A percentile compares a stretch with the other conserved stretches of the same genome.
Conservation (phyloP, 768 basidiomycete genomes). For the Melanogaster broomeanus region DNA sequence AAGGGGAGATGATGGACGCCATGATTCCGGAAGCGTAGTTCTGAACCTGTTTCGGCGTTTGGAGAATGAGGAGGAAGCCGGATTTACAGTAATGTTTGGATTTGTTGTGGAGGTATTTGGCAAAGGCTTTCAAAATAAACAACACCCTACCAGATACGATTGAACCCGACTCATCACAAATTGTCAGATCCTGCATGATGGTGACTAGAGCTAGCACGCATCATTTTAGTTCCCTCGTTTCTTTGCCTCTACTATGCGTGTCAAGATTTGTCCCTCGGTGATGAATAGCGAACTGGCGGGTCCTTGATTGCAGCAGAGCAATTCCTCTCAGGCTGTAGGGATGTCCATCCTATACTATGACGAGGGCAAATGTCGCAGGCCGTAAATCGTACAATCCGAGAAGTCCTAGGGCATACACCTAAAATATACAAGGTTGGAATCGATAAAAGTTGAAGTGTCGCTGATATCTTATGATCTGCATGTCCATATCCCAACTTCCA, state of each 20-base stretch:
- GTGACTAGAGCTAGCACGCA: too few species aligned
- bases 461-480: too few species aligned
- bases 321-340: not conserved
- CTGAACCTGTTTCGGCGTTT: not conserved
- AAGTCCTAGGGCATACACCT: too few species aligned
- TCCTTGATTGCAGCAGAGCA: too few species aligned
- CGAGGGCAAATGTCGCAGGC: not conserved
- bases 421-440: not conserved
- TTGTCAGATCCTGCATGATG: too few species aligned
- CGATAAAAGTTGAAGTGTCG: not conserved
- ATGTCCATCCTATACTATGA: not conserved
- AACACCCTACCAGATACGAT: too few species aligned
- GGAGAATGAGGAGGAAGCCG: slow-evolving; percentile 11
- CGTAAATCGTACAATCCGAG: not conserved
- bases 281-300: too few species aligned
- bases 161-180: too few species aligned
- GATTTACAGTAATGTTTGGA: slow-evolving; percentile 20
- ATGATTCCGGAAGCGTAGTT: slow-evolving; percentile 12
- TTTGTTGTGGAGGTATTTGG: slow-evolving; percentile 27
- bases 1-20: slow-evolving; percentile 31
- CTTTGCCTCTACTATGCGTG: too few species aligned
- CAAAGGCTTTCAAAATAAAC: slow-evolving; percentile 26
- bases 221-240: too few species aligned
- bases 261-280: too few species aligned
- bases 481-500: too few species aligned